Conservation (phyloP, 768 basidiomycete species). For the Pholiota conissans region DNA sequence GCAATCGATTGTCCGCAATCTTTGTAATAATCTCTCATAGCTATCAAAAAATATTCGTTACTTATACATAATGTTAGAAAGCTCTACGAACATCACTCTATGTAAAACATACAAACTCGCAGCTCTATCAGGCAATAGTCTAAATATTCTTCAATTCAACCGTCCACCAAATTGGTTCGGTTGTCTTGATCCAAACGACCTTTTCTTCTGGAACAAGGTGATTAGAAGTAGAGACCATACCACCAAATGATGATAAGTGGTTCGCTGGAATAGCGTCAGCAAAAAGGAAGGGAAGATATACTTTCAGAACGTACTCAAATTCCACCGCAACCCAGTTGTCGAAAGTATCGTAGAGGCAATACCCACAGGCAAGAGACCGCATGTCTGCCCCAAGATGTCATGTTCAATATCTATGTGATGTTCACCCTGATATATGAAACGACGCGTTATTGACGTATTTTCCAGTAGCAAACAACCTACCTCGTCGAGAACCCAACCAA, state of each 20-base stretch:
- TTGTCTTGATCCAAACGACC: slow-evolving; percentile 72
- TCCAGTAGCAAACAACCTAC: background rate
- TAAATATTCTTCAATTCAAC: slow-evolving; percentile 55
- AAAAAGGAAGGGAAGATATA: background rate
- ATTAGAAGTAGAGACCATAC: slow-evolving; percentile 91
- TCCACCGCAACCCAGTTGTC: slow-evolving; percentile 87
- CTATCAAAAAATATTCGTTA: background rate
- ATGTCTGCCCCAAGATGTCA: slow-evolving; percentile 75
- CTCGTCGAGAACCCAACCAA: slow-evolving; percentile 83
- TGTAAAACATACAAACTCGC: background rate
- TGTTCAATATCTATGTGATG: slow-evolving; percentile 81
- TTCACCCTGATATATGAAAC: slow-evolving; percentile 59
- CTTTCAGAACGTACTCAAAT: slow-evolving; percentile 59
- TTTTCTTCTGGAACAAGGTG: slow-evolving; percentile 72
- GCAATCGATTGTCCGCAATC: background rate
- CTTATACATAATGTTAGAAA: background rate
- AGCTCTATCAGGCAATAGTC: background rate
- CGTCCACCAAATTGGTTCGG: slow-evolving; percentile 89
- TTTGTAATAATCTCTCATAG: background rate
- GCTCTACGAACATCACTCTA: background rate
- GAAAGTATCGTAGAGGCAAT: slow-evolving; percentile 74
- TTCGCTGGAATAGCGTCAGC: slow-evolving; percentile 41
- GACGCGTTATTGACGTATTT: background rate
- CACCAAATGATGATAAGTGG: slow-evolving; percentile 75
- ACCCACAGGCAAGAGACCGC: slow-evolving; percentile 93